Evolutionary conservation across 106 monocot genomes (phyloP).

Genomic region (Alisma plantagoaquatica): DNA sequence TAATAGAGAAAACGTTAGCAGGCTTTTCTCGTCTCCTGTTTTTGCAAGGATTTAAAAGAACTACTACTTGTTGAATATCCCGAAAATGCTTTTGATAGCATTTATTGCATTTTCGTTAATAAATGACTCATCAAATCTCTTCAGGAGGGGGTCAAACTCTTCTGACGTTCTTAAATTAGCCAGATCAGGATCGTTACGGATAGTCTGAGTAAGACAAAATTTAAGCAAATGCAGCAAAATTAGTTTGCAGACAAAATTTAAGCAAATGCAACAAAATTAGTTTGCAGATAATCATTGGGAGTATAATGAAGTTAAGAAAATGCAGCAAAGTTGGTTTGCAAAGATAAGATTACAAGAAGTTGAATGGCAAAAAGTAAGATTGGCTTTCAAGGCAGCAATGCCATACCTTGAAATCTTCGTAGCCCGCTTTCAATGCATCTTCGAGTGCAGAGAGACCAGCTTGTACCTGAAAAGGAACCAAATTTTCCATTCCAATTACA

Average conservation of each 20-base stretch:
- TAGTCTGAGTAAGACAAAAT: slow-evolving; percentile 38
- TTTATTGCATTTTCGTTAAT: slow-evolving; percentile 93
- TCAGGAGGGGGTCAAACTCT: slow-evolving; percentile 75
- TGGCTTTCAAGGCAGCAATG: no score
- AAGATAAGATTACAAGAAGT: no score
- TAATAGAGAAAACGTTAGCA: no score
- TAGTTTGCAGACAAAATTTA: neutral
- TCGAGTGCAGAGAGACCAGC: slow-evolving; percentile 87
- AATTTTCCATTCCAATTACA: no score
- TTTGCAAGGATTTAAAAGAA: neutral
- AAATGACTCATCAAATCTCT: slow-evolving; percentile 91
- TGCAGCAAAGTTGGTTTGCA: neutral
- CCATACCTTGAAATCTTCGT: slow-evolving; percentile 79
- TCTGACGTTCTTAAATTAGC: slow-evolving; percentile 54
- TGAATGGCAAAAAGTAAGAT: no score
- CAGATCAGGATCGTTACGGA: slow-evolving; percentile 86
- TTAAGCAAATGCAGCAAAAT: neutral
- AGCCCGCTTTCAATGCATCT: slow-evolving; percentile 80
- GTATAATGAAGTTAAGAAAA: no score
- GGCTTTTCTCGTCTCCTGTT: neutral
- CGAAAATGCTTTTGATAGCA: slow-evolving; percentile 92
- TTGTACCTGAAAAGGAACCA: slow-evolving; percentile 58
- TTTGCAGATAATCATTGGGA: no score
- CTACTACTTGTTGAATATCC: slow-evolving; percentile 72
- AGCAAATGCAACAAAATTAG: neutral